Evolutionary conservation across 257 asterid genomes (phyloP).

Genomic region (Haberlea rhodopensis): DNA sequence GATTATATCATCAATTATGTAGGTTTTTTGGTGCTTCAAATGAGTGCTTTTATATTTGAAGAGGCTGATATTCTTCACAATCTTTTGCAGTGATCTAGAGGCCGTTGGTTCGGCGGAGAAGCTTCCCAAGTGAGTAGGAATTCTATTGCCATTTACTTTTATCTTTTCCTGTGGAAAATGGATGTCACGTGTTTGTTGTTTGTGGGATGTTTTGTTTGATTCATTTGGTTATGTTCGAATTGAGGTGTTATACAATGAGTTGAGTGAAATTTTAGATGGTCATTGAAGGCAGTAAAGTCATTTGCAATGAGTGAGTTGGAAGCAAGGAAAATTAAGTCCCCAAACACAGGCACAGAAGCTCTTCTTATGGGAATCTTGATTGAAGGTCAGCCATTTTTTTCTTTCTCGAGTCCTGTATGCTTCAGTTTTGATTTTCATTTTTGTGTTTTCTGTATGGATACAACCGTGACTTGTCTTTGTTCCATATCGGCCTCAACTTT

Average conservation of each 20-base stretch:
- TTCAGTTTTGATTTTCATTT: background rate
- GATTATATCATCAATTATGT: too few species aligned
- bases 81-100: constrained; percentile 51
- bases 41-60: constrained; percentile 7
- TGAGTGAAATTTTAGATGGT: constrained; percentile 60
- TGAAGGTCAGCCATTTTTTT: constrained; percentile 47
- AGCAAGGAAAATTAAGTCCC: constrained; percentile 62
- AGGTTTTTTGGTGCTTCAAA: background rate
- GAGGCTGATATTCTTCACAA: constrained; percentile 13
- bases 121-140: constrained; percentile 54
- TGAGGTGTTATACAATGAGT: constrained; percentile 33
- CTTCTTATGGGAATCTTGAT: constrained; percentile 62
- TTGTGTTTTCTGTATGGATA: background rate
- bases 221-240: constrained; percentile 28
- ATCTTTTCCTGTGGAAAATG: background rate
- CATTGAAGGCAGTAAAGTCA: constrained; percentile 63
- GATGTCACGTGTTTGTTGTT: constrained; percentile 3
- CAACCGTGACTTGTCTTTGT: background rate
- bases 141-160: background rate
- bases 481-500: background rate
- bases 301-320: constrained; percentile 70
- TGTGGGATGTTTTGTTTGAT: constrained; percentile 23
- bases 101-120: constrained; percentile 37
- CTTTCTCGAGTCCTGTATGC: background rate
- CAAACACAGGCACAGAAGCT: constrained; percentile 64